Conservation (phyloP, 2,329 filamentous ascomycete species). For the Calonectria montana region DNA sequence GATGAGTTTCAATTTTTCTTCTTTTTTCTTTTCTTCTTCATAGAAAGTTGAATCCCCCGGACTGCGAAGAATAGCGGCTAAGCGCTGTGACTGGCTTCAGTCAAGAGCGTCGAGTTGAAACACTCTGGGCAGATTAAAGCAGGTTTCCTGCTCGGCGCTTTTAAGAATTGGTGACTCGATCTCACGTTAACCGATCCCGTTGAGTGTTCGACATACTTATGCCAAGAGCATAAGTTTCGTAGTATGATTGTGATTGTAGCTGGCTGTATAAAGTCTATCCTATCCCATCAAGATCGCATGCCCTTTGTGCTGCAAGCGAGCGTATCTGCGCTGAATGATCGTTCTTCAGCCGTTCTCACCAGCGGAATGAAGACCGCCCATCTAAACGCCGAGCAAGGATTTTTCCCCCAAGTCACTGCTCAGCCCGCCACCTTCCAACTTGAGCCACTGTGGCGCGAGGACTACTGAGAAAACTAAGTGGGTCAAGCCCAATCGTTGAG, state of each 20-base stretch:
- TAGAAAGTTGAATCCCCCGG: slow-evolving; percentile 70
- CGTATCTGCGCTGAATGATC: not conserved
- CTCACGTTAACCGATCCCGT: slow-evolving; percentile 70
- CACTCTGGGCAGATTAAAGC: slow-evolving; percentile 66
- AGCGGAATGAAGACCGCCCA: not conserved
- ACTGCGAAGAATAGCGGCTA: slow-evolving; percentile 67
- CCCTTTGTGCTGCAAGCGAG: no score
- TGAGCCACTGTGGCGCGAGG: slow-evolving; percentile 13
- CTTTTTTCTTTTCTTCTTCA: slow-evolving; percentile 49
- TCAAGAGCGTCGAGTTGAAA: slow-evolving; percentile 66
- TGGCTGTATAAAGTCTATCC: not conserved
- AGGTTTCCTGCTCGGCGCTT: slow-evolving; percentile 63
- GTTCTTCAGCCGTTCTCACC: not conserved
- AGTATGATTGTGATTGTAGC: not conserved
- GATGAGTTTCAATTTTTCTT: slow-evolving; percentile 24
- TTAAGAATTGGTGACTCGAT: slow-evolving; percentile 73
- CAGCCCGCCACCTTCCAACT: not conserved
- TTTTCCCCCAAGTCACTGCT: not conserved
- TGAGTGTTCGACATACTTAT: slow-evolving; percentile 68
- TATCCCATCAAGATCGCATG: not conserved
- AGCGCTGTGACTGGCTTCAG: slow-evolving; percentile 50
- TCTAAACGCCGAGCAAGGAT: not conserved
- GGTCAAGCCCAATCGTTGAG: slow-evolving; percentile 40
- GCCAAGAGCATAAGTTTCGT: not conserved
- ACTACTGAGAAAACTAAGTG: slow-evolving; percentile 25